Percentiles rank a stretch among this genome's conserved stretches.
phyloP scores from a whole-genome alignment of 2,329 filamentous ascomycete genomes.

The Diaporthe ilicicola region DNA sequence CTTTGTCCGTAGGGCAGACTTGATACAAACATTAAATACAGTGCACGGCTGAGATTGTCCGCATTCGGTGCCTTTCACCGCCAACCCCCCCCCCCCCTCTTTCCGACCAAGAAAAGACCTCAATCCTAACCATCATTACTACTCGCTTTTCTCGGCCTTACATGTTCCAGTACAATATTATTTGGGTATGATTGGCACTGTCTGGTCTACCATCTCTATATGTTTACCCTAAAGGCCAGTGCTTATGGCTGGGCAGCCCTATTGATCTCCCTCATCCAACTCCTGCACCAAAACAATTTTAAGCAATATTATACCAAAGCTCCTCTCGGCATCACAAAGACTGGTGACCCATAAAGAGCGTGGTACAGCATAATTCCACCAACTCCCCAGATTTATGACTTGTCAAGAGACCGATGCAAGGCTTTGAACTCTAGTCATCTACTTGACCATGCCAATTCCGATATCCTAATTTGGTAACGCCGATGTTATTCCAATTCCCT shows the following conservation, averaged over 20 bases:
- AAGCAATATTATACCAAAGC: not conserved
- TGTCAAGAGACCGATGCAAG: constrained; percentile 2
- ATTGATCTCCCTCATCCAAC: not conserved
- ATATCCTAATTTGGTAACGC: constrained; percentile 10
- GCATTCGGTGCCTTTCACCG: not conserved
- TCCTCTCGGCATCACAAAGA: too few relatives aligned
- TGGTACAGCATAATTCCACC: not conserved
- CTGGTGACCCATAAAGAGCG: not conserved
- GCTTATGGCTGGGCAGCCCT: not conserved
- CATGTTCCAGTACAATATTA: not conserved
- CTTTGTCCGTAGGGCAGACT: not conserved
- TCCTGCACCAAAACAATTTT: not conserved
- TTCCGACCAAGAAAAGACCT: too few relatives aligned
- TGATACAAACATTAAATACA: not conserved
- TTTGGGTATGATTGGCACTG: not conserved
- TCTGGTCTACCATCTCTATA: not conserved
- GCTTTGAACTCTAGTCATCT: constrained; percentile 14
- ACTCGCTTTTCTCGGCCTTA: not conserved
- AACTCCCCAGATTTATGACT: not conserved
- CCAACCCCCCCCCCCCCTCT: too few relatives aligned
- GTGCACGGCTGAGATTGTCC: not conserved
- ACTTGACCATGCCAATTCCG: constrained; percentile 14
- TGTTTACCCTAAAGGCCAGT: not conserved
- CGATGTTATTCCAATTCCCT: not conserved
- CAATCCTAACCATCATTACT: not conserved